phyloP scores from a whole-genome alignment of 2,329 filamentous ascomycete genomes.

The Trichoderma gracile region DNA sequence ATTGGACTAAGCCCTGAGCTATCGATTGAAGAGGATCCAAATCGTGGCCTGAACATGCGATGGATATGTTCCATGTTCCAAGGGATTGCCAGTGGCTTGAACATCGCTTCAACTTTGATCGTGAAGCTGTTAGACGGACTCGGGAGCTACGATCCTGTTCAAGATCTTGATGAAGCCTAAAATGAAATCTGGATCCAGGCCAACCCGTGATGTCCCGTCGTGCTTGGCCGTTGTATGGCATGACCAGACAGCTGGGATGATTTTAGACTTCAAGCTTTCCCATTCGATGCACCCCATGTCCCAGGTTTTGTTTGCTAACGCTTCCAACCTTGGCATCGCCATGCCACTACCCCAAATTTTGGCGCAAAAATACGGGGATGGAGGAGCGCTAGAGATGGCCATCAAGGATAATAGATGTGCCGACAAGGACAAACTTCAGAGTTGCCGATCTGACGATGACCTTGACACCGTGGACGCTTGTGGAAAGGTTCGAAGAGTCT shows the following conservation, averaged over 20 bases:
- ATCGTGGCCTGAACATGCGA: conserved; percentile 4
- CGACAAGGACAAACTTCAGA: not conserved
- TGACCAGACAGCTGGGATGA: not conserved
- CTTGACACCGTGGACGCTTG: not conserved
- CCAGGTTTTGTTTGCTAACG: no score
- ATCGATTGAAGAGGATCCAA: conserved; percentile 4
- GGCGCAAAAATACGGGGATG: conserved; percentile 9
- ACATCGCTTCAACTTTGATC: not conserved
- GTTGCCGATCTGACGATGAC: not conserved
- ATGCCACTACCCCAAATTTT: not conserved
- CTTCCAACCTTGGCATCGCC: not conserved
- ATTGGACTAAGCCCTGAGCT: not conserved
- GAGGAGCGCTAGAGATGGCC: not conserved
- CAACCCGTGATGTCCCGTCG: not conserved
- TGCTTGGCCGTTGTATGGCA: not conserved
- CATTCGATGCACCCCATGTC: not conserved
- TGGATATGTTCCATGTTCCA: not conserved
- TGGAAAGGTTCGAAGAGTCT: not conserved
- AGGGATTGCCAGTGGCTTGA: not conserved
- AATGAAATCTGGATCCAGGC: no score
- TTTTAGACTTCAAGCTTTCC: conserved; percentile 12
- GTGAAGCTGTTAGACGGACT: not conserved
- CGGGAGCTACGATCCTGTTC: not conserved
- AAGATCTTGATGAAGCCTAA: not conserved
- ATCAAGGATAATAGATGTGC: conserved; percentile 14